These are phyloP conservation scores for Cenchrus purpureus DNA, from an alignment of 176 grass and related monocot genomes.

Conservation along the genomic window DNA sequence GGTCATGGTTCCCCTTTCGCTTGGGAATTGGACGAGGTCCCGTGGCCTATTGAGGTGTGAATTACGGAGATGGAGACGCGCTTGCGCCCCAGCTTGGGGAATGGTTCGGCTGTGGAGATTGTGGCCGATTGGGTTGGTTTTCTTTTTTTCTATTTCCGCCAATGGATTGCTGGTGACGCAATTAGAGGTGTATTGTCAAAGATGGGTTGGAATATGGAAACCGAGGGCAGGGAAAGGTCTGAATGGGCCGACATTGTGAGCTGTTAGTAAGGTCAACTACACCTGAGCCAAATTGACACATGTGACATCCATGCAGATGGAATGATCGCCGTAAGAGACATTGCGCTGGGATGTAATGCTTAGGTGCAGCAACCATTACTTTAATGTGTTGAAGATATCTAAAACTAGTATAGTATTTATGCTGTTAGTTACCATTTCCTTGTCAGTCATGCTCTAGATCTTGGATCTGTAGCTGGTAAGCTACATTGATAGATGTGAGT, in stretches of 20 bases:
- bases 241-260: constrained; percentile 15
- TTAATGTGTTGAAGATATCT: background rate
- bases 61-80: constrained; percentile 29
- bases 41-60: background rate
- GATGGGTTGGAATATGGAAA: background rate
- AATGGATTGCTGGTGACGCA: background rate
- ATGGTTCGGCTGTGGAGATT: constrained; percentile 5
- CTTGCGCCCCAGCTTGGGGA: background rate
- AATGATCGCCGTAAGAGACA: background rate
- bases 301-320: background rate
- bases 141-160: background rate
- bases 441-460: constrained; percentile 14
- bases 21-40: background rate
- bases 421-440: constrained; percentile 24
- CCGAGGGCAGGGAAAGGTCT: background rate
- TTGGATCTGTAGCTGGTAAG: constrained; percentile 13
- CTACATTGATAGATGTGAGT: background rate
- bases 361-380: background rate
- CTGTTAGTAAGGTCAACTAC: constrained; percentile 3
- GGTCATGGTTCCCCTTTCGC: background rate
- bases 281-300: constrained; percentile 12
- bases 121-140: background rate
- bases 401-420: background rate
- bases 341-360: background rate
- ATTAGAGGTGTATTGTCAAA: constrained; percentile 16